Conservation (phyloP, 495 filamentous ascomycete genomes). For the Penicillium macrosclerotiorum region DNA sequence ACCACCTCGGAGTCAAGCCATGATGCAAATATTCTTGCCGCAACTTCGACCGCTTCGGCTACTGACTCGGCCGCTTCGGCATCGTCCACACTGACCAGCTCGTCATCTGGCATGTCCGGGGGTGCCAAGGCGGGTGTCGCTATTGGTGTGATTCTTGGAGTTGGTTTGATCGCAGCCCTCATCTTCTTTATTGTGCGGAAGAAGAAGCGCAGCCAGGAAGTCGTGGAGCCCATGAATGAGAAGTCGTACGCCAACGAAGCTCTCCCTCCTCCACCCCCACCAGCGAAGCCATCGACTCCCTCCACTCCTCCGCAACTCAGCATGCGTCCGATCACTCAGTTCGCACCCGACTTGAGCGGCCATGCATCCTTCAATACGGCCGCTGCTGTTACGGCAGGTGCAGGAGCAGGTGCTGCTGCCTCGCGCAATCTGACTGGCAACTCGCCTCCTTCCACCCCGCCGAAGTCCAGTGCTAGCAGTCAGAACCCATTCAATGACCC, state of each 20-base stretch:
- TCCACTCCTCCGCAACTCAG: constrained; percentile 78
- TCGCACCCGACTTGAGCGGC: constrained; percentile 65
- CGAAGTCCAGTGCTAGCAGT: constrained; percentile 42
- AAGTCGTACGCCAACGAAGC: constrained; percentile 50
- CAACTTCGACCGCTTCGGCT: constrained; percentile 12
- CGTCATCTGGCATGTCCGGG: constrained; percentile 16
- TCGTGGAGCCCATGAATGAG: too few species aligned
- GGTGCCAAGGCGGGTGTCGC: constrained; percentile 82
- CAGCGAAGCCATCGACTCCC: constrained; percentile 30
- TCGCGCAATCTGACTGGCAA: constrained; percentile 40
- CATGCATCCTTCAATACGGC: constrained; percentile 34
- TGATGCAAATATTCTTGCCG: constrained; percentile 12
- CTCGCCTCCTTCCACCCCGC: constrained; percentile 33
- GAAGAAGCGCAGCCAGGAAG: constrained; percentile 59
- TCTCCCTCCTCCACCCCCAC: constrained; percentile 35
- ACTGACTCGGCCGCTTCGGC: constrained; percentile 16
- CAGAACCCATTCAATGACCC: constrained; percentile 47
- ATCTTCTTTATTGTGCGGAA: constrained; percentile 66
- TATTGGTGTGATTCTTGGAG: constrained; percentile 68
- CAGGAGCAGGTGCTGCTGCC: constrained; percentile 26
- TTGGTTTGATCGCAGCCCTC: constrained; percentile 59
- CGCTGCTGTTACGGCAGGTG: constrained; percentile 28
- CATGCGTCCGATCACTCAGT: constrained; percentile 83
- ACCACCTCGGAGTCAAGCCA: constrained; percentile 12
- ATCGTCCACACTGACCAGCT: constrained; percentile 10